Evolutionary conservation across 352 stramenopile genomes (phyloP).

Genomic region (Globisporangium acanthophoron): DNA sequence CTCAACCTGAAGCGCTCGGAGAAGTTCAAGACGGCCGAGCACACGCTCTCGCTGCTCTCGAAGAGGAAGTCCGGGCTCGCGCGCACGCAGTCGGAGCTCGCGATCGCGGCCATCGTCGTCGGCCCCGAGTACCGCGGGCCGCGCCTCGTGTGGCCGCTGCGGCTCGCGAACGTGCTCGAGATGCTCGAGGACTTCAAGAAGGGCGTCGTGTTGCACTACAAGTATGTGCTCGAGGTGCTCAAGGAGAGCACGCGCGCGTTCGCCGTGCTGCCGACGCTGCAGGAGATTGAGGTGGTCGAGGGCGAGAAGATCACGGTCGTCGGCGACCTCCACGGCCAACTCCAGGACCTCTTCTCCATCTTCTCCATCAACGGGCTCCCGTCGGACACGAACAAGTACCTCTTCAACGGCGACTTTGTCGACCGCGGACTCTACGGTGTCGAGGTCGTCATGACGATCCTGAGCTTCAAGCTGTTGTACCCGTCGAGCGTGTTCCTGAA

Average conservation of each 20-base stretch:
- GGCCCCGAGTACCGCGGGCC: conserved; percentile 67
- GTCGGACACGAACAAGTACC: conserved; percentile 88
- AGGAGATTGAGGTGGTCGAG: conserved; percentile 82
- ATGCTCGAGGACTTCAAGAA: conserved; percentile 91
- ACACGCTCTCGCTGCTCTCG: conserved; percentile 71
- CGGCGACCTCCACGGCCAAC: conserved; percentile 92
- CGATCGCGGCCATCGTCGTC: conserved; percentile 46
- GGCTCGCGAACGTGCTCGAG: conserved; percentile 77
- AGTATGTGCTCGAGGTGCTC: conserved; percentile 88
- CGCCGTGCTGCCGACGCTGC: conserved; percentile 63
- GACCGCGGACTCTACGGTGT: conserved; percentile 89
- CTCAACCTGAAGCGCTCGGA: conserved; percentile 84
- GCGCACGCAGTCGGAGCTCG: conserved; percentile 53
- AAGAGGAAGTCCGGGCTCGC: conserved; percentile 34
- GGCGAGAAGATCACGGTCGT: conserved; percentile 90
- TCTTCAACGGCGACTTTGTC: conserved; percentile 97
- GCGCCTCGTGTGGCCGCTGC: conserved; percentile 79
- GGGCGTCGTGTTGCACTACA: conserved; percentile 83
- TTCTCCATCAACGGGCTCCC: conserved; percentile 92
- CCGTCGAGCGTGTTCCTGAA: conserved; percentile 89
- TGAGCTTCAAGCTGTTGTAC: conserved; percentile 76
- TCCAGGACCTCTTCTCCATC: conserved; percentile 93
- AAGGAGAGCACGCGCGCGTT: conserved; percentile 61
- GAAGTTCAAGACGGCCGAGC: conserved; percentile 80
- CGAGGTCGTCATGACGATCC: conserved; percentile 79